Conservation (phyloP, 495 filamentous ascomycete genomes). For the Tuber microsphaerosporum region DNA sequence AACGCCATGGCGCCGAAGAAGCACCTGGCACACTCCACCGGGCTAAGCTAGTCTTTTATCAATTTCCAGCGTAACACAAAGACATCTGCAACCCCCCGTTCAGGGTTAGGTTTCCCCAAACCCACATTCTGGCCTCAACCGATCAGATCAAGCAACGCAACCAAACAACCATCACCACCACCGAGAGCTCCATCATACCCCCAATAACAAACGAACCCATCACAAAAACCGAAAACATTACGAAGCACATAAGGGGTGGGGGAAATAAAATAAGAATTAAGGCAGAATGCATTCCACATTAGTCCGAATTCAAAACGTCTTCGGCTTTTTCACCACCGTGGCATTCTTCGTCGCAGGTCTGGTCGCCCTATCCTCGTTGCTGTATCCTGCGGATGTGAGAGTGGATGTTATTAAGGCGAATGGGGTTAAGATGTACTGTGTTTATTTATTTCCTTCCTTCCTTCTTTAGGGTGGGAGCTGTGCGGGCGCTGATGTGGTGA, state of each 20-base stretch:
- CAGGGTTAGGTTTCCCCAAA: slow-evolving; percentile 8
- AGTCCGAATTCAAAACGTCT: slow-evolving; percentile 79
- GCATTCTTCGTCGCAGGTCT: slow-evolving; percentile 70
- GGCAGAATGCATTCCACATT: slow-evolving; percentile 81
- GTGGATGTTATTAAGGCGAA: slow-evolving; percentile 47
- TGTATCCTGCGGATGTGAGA: slow-evolving; percentile 60
- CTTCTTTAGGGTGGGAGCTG: not conserved
- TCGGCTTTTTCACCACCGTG: slow-evolving; percentile 96
- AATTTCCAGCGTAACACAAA: too few relatives aligned
- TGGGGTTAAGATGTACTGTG: slow-evolving; percentile 45
- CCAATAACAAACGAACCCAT: not conserved
- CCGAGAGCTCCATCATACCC: not conserved
- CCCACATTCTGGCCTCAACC: slow-evolving; percentile 14
- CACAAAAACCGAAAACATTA: not conserved
- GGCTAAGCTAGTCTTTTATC: too few relatives aligned
- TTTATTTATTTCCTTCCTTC: not conserved
- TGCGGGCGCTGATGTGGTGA: slow-evolving; percentile 69
- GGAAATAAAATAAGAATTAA: not conserved
- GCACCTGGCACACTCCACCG: too few relatives aligned
- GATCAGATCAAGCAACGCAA: not conserved
- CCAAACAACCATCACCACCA: not conserved
- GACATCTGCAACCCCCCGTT: not conserved
- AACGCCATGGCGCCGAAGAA: not conserved
- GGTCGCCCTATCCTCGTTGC: slow-evolving; percentile 68
- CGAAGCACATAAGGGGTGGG: not conserved